Evolutionary conservation across 116 monocot species (phyloP).

Genomic region (Papilionanthe hybrid): DNA sequence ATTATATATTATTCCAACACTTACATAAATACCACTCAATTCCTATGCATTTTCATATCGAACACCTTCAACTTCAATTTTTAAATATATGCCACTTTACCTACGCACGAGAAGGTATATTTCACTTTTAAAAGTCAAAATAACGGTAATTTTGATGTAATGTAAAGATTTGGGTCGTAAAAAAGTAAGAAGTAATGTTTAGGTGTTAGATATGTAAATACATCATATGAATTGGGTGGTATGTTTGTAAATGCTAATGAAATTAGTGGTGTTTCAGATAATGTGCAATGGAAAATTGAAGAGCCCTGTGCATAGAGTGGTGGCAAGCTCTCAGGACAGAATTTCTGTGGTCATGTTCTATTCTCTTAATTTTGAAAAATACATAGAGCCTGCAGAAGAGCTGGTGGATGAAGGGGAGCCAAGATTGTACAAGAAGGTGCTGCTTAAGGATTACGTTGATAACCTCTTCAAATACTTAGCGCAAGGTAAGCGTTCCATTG

Average conservation of each 20-base stretch:
- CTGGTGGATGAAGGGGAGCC: constrained; percentile 24
- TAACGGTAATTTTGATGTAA: no score
- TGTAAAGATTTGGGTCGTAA: no score
- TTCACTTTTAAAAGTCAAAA: no score
- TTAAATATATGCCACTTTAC: no score
- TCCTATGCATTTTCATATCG: no score
- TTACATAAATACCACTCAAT: no score
- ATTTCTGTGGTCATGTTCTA: constrained; percentile 36
- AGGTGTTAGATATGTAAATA: no score
- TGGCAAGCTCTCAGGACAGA: constrained; percentile 30
- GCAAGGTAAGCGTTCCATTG: constrained; percentile 15
- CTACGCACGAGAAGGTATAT: no score
- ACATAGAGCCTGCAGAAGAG: constrained; percentile 22
- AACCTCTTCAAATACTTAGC: constrained; percentile 10
- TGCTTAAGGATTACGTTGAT: constrained; percentile 11
- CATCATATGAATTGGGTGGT: no score
- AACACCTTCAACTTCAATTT: no score
- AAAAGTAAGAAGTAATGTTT: no score
- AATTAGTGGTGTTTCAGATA: constrained; percentile 16
- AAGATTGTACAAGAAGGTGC: constrained; percentile 23
- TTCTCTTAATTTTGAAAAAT: constrained; percentile 6
- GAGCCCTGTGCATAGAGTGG: constrained; percentile 39
- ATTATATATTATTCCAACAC: background rate
- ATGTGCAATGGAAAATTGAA: constrained; percentile 40
- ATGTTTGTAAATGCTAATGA: background rate